Base-by-base conservation (phyloP, 352 stramenopile genomes). In the Globisporangium barbulae region DNA sequence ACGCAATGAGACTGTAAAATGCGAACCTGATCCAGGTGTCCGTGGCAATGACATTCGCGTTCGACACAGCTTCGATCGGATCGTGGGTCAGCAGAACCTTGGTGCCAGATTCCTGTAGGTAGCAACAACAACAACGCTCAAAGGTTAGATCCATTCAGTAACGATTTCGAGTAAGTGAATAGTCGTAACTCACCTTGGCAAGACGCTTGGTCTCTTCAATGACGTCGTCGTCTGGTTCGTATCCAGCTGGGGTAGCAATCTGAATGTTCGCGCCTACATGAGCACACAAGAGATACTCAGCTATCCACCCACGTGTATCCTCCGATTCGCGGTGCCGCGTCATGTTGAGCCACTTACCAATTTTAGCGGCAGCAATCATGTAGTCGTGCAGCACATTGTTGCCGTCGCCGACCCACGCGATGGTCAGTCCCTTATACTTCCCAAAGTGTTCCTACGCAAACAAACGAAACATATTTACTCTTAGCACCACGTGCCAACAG, bases 371-470 rank as follows among this genome's bases (percentile, higher is more conserved):
- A 37, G 97, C 97, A 17, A 99, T 75, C 95, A 99, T 98, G 61
- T 98, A 95, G 73, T 99, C 96, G 68, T 99, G 97, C 48, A 97
- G 73, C 31, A 98, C 92, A 58, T 99, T 99, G 81, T 99, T 99
- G 57, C 96, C 96, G 69, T 99, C 97, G 61, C 97, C 97, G 53
- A 99, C 97, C 95, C 96, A 99, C 42, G 94, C 85, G 41, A 99
- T 78, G 37, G 94, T 99, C 48, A 98, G 90, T 5, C 94, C 95
- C 21, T 94, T 73, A 22, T 93, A 70, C 53, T 80, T 75, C 37
- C 89, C 89, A 66, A 97, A 97, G 63, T 93, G 88, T 63, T 97
- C 85, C 72, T 61, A 30, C 21, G 15, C 12, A 53, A n/a, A 44
- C 10, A 21, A 47, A n/a, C 17, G n/a, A n/a, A 22, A 22, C 25